phyloP scores from a whole-genome alignment of 495 filamentous ascomycete species.

The Penicillium soppii region DNA sequence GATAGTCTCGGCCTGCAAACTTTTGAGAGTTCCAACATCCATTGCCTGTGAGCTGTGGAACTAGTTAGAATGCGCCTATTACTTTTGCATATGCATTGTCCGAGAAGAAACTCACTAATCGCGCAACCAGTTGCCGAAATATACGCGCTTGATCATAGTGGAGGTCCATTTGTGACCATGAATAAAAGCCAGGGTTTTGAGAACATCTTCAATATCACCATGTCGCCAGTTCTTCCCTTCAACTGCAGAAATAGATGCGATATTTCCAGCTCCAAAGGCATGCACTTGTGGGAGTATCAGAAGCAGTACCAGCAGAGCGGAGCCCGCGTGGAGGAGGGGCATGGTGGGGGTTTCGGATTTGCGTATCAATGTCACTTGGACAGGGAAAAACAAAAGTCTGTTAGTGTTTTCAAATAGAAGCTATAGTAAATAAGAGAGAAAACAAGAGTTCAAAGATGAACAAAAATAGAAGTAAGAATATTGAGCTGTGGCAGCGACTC shows the following conservation, averaged over 20 bases:
- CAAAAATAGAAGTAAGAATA: neutral
- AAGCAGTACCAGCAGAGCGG: slow-evolving; percentile 53
- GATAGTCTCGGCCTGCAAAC: slow-evolving; percentile 86
- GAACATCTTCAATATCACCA: slow-evolving; percentile 94
- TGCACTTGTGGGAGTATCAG: slow-evolving; percentile 49
- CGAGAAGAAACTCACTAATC: slow-evolving; percentile 38
- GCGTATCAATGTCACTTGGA: too few species aligned
- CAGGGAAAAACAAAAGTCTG: too few species aligned
- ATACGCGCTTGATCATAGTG: slow-evolving; percentile 83
- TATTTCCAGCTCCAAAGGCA: slow-evolving; percentile 93
- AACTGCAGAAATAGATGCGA: slow-evolving; percentile 87
- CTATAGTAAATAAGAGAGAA: neutral
- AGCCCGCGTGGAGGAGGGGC: slow-evolving; percentile 31
- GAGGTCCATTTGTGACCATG: slow-evolving; percentile 93
- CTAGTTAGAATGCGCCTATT: slow-evolving; percentile 14
- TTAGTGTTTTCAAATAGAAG: too few species aligned
- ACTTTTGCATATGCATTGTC: neutral
- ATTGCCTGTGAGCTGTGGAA: slow-evolving; percentile 74
- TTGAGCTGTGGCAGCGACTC: neutral
- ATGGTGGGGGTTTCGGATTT: slow-evolving; percentile 22
- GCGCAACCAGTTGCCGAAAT: slow-evolving; percentile 71
- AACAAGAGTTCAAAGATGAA: neutral
- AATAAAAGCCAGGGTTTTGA: slow-evolving; percentile 85
- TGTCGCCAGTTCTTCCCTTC: slow-evolving; percentile 97
- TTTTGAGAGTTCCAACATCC: slow-evolving; percentile 88